phyloP scores from a whole-genome alignment of 2,329 filamentous ascomycete genomes.

The Curvularia lunata region DNA sequence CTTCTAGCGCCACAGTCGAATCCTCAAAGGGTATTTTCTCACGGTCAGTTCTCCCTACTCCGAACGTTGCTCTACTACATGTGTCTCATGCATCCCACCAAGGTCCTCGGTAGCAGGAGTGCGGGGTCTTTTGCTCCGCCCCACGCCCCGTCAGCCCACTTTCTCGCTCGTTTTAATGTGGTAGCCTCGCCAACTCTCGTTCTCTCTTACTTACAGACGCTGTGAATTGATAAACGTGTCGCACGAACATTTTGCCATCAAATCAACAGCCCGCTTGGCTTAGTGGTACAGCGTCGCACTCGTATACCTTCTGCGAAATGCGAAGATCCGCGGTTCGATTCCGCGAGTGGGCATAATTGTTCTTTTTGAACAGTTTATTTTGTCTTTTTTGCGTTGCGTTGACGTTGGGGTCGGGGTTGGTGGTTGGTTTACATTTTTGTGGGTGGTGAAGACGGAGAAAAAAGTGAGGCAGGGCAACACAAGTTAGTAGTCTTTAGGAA shows the following conservation, averaged over 20 bases:
- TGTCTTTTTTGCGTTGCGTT: not conserved
- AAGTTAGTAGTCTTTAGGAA: not conserved
- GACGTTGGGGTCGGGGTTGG: not conserved
- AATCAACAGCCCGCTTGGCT: constrained; percentile 15
- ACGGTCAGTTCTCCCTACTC: not conserved
- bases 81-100: not conserved
- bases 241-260: not conserved
- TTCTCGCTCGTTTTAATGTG: not conserved
- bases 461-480: not conserved
- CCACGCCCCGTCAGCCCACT: not conserved
- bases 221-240: not conserved
- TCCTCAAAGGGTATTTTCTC: not conserved
- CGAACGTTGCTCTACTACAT: not conserved
- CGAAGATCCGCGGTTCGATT: constrained; percentile 27
- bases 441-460: not conserved
- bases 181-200: not conserved
- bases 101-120: not conserved
- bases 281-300: constrained; percentile 26
- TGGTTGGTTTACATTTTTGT: not conserved
- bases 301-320: constrained; percentile 17
- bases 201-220: not conserved
- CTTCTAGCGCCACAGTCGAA: not conserved
- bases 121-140: not conserved
- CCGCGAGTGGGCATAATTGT: constrained; percentile 8
- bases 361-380: not conserved